Evolutionary conservation across 805 yeast genomes (phyloP), one percentile per base, ranked within the genome.

Genomic region (Nakazawaea sp.): DNA sequence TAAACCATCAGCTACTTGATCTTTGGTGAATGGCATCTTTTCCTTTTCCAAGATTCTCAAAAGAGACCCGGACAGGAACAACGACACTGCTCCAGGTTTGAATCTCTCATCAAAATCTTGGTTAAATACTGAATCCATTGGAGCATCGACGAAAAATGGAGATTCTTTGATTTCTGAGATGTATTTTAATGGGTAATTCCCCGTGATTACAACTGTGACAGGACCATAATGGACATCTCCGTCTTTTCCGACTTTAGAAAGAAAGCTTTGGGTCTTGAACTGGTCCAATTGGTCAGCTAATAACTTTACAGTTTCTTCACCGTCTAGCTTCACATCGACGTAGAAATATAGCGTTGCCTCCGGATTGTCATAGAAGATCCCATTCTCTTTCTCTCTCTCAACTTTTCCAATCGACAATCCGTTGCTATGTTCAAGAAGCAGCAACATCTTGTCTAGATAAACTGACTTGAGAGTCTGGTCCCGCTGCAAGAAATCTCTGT

Each of bases 191-290:
- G 88, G 87, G 33, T 66, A 62, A 46, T 76, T 68, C 2, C 92
- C 90, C 1, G 87, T 81, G 26, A 78, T 62, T 4, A 81, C 67
- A 6, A 81, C 55, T 0, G 82, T 70, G 16, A 82, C 38, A 3
- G 87, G 86, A 1, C 79, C 78, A 35, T 64, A 57, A 4, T 52
- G 52, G 40, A 68, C 54, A 24, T 49, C 45, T 0, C 59, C 48
- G 3, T 59, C 43, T 2, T 58, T 41, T 45, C 73, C 67, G 48
- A 58, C 74, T 36, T 64, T 59, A 0, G 83, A 66, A 29, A 82
- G 51, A 46, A 67, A 81, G 4, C 61, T 68, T 18, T 59, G 56
- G 17, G 68, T 68, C 6, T 67, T 58, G 32, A 80, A 67, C 8
- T 68, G 65, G 32, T 61, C 51, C 30, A 81, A 61, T 21, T 64